These are phyloP conservation scores for Backusella morwellensis DNA, from an alignment of 192 early-diverging fungal genomes.

Conservation along the genomic window DNA sequence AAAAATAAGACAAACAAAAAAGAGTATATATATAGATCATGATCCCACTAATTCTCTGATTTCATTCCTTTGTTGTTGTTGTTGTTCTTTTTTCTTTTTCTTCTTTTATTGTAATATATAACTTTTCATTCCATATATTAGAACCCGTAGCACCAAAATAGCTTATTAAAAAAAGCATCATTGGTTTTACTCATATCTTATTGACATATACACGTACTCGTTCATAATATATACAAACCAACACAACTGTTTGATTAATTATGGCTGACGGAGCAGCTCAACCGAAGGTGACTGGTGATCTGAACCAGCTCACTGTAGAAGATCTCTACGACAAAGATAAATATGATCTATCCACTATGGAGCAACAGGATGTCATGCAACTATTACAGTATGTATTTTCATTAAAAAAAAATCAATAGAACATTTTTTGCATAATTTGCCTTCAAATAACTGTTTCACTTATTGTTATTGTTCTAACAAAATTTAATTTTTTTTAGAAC, in stretches of 20 bases:
- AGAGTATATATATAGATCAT: neutral
- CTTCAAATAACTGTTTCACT: neutral
- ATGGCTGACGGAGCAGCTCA: constrained; percentile 2
- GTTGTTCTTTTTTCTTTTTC: neutral
- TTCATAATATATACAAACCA: neutral
- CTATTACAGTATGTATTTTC: constrained; percentile 48
- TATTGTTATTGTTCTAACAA: neutral
- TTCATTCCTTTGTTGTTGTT: neutral
- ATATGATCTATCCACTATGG: constrained; percentile 73
- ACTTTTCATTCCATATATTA: neutral
- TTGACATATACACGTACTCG: neutral
- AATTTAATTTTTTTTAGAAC: constrained; percentile 30
- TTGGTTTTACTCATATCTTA: neutral
- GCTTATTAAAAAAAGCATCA: neutral
- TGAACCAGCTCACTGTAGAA: constrained; percentile 44
- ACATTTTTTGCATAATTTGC: neutral
- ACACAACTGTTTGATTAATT: neutral
- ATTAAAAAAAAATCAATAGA: neutral
- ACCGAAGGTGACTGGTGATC: constrained; percentile 10
- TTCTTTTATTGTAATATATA: neutral
- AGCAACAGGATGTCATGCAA: constrained; percentile 62
- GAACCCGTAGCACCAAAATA: neutral
- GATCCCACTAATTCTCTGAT: neutral
- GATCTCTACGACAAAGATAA: constrained; percentile 79
- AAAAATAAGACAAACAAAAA: neutral